These are phyloP conservation scores for Lactarius sp. DNA, from an alignment of 768 basidiomycete species.

Conservation along the genomic window DNA sequence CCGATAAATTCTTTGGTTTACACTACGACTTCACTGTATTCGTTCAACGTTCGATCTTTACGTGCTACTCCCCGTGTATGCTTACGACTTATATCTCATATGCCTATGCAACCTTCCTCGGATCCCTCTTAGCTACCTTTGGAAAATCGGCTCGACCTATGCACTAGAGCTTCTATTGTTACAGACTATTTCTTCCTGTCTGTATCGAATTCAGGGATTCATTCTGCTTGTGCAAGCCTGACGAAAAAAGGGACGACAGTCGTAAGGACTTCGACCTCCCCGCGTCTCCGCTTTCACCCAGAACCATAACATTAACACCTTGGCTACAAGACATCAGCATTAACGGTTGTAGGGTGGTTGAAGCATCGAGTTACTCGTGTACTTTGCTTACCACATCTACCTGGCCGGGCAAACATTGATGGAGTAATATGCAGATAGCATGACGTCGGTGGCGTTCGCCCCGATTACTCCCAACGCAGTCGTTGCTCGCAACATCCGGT, in stretches of 20 bases:
- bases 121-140: not conserved
- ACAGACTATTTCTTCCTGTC: not conserved
- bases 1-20: slow-evolving; percentile 2
- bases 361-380: too few relatives aligned
- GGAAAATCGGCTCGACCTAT: not conserved
- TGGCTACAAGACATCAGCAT: too few relatives aligned
- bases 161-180: not conserved
- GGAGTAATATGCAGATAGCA: too few relatives aligned
- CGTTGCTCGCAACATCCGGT: too few relatives aligned
- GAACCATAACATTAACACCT: too few relatives aligned
- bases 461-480: too few relatives aligned
- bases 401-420: too few relatives aligned
- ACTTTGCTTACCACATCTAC: too few relatives aligned
- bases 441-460: too few relatives aligned
- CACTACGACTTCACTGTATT: slow-evolving; percentile 4
- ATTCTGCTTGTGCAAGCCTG: not conserved
- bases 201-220: not conserved
- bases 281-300: too few relatives aligned
- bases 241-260: not conserved
- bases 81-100: slow-evolving; percentile 7
- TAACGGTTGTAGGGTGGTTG: too few relatives aligned
- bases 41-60: slow-evolving; percentile 2
- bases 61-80: slow-evolving; percentile 6
- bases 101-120: not conserved
- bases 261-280: too few relatives aligned